phyloP scores from a whole-genome alignment of 1,284 basidiomycete genomes.

The Puccinia triticina region DNA sequence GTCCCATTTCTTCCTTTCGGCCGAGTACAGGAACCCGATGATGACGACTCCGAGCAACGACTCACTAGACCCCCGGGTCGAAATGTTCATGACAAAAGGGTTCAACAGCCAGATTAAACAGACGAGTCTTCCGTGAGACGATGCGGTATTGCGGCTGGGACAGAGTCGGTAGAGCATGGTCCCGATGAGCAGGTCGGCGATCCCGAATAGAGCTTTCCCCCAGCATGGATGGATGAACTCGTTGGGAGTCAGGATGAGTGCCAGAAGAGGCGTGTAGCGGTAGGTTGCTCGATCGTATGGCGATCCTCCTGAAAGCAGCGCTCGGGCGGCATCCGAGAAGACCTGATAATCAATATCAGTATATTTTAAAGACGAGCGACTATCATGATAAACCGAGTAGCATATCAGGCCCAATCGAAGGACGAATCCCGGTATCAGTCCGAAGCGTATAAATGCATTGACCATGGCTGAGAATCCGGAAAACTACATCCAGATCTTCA shows the following conservation, averaged over 20 bases:
- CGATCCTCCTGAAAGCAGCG: constrained; percentile 67
- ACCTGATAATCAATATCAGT: constrained; percentile 97
- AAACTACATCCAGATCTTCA: neutral
- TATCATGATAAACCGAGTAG: constrained; percentile 83
- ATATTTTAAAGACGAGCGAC: constrained; percentile 80
- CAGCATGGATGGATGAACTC: constrained; percentile 75
- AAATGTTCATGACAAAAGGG: constrained; percentile 92
- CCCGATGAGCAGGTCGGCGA: constrained; percentile 81
- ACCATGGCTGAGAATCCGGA: neutral
- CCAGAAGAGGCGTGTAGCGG: constrained; percentile 91
- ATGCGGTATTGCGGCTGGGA: constrained; percentile 51
- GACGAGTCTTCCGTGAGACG: constrained; percentile 54
- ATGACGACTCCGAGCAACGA: constrained; percentile 80
- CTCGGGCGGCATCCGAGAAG: constrained; percentile 84
- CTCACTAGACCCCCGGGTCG: constrained; percentile 93
- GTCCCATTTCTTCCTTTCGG: constrained; percentile 62
- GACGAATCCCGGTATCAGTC: constrained; percentile 3
- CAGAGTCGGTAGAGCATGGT: constrained; percentile 68
- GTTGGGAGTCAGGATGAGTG: constrained; percentile 79
- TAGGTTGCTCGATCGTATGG: constrained; percentile 94
- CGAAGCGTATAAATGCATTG: neutral
- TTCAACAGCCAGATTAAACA: constrained; percentile 80
- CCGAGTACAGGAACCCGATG: constrained; percentile 70
- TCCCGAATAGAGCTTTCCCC: constrained; percentile 86
- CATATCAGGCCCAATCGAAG: constrained; percentile 7